A percentile compares a stretch with the other conserved stretches of the same genome.
These are phyloP conservation scores for Verticillium zaregamsianum DNA, from an alignment of 2,329 filamentous ascomycete species.

Conservation along the genomic window DNA sequence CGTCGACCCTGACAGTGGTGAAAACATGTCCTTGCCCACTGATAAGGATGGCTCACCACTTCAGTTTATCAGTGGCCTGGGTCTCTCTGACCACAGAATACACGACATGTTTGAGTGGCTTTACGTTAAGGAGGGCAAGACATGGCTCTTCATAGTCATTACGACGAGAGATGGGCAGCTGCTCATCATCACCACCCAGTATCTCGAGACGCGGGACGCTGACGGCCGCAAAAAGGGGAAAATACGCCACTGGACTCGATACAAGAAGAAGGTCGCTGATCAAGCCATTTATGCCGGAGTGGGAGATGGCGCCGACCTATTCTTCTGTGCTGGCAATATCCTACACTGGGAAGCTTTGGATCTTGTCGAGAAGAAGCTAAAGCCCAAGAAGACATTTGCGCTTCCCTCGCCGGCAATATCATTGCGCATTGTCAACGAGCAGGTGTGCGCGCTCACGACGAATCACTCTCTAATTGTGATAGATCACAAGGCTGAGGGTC, in stretches of 20 bases:
- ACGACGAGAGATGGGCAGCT: conserved; percentile 51
- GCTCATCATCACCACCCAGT: conserved; percentile 38
- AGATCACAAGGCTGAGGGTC: conserved; percentile 36
- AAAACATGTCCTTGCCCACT: conserved; percentile 41
- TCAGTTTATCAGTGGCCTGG: conserved; percentile 52
- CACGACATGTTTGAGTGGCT: conserved; percentile 61
- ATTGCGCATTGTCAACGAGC: conserved; percentile 41
- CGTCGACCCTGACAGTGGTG: conserved; percentile 51
- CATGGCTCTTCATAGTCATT: conserved; percentile 60
- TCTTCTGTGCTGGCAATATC: conserved; percentile 48
- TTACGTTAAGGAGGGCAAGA: conserved; percentile 50
- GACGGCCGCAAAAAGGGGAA: conserved; percentile 17
- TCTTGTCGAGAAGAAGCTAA: conserved; percentile 45
- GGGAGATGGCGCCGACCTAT: conserved; percentile 50
- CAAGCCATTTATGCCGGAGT: conserved; percentile 53
- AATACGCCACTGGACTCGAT: conserved; percentile 52
- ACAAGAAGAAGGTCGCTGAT: conserved; percentile 37
- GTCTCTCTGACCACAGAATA: conserved; percentile 53
- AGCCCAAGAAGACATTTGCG: conserved; percentile 37
- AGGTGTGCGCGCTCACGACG: conserved; percentile 47
- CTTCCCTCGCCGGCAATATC: conserved; percentile 50
- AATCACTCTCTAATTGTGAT: conserved; percentile 54
- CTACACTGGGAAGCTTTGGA: conserved; percentile 57
- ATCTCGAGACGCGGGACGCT: conserved; percentile 9
- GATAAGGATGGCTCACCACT: conserved; percentile 36